A percentile compares a stretch with the other conserved stretches of the same genome.
phyloP scores from a whole-genome alignment of 352 stramenopile species.

The Globisporangium radiosum region DNA sequence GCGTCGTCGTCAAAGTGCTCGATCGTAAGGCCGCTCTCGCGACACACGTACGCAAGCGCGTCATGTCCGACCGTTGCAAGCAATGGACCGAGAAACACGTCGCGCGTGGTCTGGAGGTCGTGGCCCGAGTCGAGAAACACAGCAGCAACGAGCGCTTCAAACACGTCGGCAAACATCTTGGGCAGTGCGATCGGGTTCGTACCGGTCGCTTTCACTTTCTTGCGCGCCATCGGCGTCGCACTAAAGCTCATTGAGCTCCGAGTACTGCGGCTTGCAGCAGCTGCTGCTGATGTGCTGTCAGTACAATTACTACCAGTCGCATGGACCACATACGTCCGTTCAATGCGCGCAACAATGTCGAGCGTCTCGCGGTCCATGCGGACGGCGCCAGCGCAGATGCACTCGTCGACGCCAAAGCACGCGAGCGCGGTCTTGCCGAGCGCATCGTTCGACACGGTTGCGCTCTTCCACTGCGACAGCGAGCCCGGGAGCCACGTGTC shows the following conservation, averaged over 20 bases:
- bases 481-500: slow-evolving; percentile 71
- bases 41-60: slow-evolving; percentile 65
- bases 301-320: not conserved
- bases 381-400: slow-evolving; percentile 58
- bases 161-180: slow-evolving; percentile 85
- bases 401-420: slow-evolving; percentile 80
- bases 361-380: slow-evolving; percentile 64
- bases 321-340: slow-evolving; percentile 32
- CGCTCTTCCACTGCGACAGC: slow-evolving; percentile 79
- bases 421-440: slow-evolving; percentile 74
- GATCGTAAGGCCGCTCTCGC: slow-evolving; percentile 55
- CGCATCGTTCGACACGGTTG: slow-evolving; percentile 81
- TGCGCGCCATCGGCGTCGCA: slow-evolving; percentile 1
- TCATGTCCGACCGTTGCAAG: slow-evolving; percentile 66
- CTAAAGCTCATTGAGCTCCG: slow-evolving; percentile 2
- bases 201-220: slow-evolving; percentile 16
- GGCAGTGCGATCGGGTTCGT: slow-evolving; percentile 44
- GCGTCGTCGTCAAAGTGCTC: slow-evolving; percentile 12
- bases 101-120: slow-evolving; percentile 61
- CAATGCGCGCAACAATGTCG: slow-evolving; percentile 34
- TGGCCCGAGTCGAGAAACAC: slow-evolving; percentile 80
- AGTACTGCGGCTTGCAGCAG: not conserved
- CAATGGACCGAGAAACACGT: slow-evolving; percentile 80
- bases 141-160: slow-evolving; percentile 81
- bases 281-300: not conserved